Percentiles rank a stretch among this genome's conserved stretches.
Conservation (phyloP, 176 grass and related monocot species). For the Oryza nivara region DNA sequence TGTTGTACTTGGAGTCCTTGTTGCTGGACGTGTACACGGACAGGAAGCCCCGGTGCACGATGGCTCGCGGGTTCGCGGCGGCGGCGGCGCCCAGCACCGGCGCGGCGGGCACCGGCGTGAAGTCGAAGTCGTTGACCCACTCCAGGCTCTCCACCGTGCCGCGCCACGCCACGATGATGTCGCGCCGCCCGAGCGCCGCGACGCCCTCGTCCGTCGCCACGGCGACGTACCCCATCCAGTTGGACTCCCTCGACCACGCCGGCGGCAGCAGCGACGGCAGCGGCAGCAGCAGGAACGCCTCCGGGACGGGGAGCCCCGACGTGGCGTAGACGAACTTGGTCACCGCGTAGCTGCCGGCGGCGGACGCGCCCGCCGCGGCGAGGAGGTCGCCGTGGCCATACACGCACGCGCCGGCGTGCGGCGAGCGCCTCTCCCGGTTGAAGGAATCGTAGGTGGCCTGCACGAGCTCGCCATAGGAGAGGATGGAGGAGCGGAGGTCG, state of each 20-base stretch:
- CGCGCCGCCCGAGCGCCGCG: slow-evolving; percentile 67
- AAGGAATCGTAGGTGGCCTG: slow-evolving; percentile 75
- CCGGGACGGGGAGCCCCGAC: slow-evolving; percentile 47
- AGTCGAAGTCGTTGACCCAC: slow-evolving; percentile 78
- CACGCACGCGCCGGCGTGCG: slow-evolving; percentile 64
- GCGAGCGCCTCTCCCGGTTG: slow-evolving; percentile 68
- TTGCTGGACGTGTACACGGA: slow-evolving; percentile 75
- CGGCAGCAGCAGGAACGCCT: slow-evolving; percentile 63
- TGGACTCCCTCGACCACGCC: slow-evolving; percentile 66
- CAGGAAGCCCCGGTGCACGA: slow-evolving; percentile 72
- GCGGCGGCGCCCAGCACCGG: slow-evolving; percentile 36
- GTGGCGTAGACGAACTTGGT: slow-evolving; percentile 89
- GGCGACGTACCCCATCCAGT: slow-evolving; percentile 92
- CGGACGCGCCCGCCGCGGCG: neutral
- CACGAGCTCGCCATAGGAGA: slow-evolving; percentile 77
- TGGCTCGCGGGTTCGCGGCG: neutral
- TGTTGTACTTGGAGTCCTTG: slow-evolving; percentile 52
- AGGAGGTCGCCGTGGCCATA: slow-evolving; percentile 56
- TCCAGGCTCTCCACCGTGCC: slow-evolving; percentile 67
- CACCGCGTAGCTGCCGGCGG: slow-evolving; percentile 50
- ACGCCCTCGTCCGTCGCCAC: slow-evolving; percentile 80
- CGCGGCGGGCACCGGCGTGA: slow-evolving; percentile 58
- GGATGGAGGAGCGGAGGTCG: slow-evolving; percentile 68
- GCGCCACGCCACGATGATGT: slow-evolving; percentile 85
- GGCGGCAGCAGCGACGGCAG: slow-evolving; percentile 34